Base-by-base conservation (phyloP, 495 filamentous ascomycete species). In the Trichoderma erinaceum region DNA sequence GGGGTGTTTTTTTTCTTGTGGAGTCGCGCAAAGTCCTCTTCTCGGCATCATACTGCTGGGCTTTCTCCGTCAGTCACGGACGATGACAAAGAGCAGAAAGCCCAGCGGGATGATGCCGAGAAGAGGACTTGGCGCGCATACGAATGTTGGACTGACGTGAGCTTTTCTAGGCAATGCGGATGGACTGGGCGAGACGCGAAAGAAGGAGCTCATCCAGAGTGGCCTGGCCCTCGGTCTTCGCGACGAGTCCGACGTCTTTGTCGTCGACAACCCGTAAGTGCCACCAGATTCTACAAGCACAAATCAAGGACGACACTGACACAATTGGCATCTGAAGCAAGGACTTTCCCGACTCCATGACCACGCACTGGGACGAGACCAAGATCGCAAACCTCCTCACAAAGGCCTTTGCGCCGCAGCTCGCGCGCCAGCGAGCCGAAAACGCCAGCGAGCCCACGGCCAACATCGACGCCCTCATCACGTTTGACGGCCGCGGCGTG, bases 291-390 rank as follows among this genome's bases (percentile, higher is more conserved):
- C 16, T 65, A 15, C 13, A 11, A 63, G 13, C 56, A 8, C 23
- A 27, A 25, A 21, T 2, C 23, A 63, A 35, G n/a, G 15, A 64
- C 38, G 25, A n/a, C 13, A 25, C 61, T 29, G 15, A 11, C 12
- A 35, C 61, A 4, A 32, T 41, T 44, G 61, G 27, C 61, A 11
- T 27, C 61, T 41, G 2, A 35, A 65, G 63, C 65, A 87, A 84
- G 27, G 83, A 88, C 68, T 93, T 97, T 76, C 91, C 87, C 41
- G 95, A 99, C 78, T 89, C 90, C 68, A 97, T 97, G 90, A 88
- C 81, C 10, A 78, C 80, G 15, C 81, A 80, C 41, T 98, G 94
- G 94, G 80, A 89, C 56, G 75, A 86, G n/a, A 75, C 74, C 41
- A 86, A 87, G 21, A 86, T 98, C 68, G 83, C 89, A 2, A 73